phyloP scores from a whole-genome alignment of 1,284 basidiomycete species.

The Rhodotorula sp. region DNA sequence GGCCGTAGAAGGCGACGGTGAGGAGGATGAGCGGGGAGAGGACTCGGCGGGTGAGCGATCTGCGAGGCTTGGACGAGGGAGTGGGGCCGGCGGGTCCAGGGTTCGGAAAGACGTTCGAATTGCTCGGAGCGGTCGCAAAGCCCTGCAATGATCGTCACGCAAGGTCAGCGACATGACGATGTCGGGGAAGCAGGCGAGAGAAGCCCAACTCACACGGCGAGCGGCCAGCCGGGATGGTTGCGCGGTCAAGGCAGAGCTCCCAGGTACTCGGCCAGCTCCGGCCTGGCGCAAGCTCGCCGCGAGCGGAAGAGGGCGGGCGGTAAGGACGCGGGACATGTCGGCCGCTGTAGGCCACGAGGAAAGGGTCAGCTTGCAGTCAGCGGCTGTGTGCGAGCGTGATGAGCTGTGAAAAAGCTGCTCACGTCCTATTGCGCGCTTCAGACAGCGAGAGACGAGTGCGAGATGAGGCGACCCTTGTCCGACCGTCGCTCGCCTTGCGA shows the following conservation, averaged over 20 bases:
- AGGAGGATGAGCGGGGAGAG: conserved; percentile 51
- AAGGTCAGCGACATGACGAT: background rate
- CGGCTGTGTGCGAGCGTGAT: too few species aligned
- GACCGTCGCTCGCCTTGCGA: too few species aligned
- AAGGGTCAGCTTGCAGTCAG: background rate
- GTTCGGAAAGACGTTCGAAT: conserved; percentile 20
- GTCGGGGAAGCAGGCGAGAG: too few species aligned
- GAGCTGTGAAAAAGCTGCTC: too few species aligned
- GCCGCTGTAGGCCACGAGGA: background rate
- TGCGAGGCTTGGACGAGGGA: conserved; percentile 18
- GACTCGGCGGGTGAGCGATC: conserved; percentile 47
- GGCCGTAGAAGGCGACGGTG: conserved; percentile 64
- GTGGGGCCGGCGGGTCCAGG: background rate
- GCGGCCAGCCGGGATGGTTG: background rate
- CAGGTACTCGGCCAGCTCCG: background rate
- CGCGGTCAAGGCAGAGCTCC: background rate
- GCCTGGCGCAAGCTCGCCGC: background rate
- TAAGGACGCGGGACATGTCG: background rate
- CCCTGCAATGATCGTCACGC: conserved; percentile 3
- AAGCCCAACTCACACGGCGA: background rate
- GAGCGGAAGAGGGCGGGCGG: background rate
- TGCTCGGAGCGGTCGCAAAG: conserved; percentile 25
- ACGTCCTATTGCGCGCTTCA: too few species aligned
- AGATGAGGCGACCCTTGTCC: too few species aligned
- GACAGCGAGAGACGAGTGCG: too few species aligned